Percentiles rank a stretch among this genome's conserved stretches.
These are phyloP conservation scores for Flammula alnicola DNA, from an alignment of 1,284 basidiomycete genomes.

Conservation along the genomic window DNA sequence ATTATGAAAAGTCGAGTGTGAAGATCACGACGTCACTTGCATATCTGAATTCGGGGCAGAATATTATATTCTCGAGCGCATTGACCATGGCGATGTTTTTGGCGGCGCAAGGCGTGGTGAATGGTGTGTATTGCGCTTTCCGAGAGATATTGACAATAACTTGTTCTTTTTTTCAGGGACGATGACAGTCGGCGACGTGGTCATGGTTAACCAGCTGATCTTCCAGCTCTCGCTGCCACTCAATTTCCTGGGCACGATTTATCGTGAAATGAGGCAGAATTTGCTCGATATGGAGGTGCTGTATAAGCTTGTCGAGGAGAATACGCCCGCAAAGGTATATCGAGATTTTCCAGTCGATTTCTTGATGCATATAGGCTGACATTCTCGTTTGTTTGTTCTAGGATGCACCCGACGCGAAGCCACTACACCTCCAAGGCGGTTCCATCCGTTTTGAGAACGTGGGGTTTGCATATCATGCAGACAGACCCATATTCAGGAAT, in stretches of 20 bases:
- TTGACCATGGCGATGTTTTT: conserved; percentile 96
- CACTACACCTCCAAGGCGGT: conserved; percentile 78
- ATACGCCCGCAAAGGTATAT: conserved; percentile 71
- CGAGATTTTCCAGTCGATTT: neutral
- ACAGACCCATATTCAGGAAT: conserved; percentile 88
- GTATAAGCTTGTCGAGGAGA: conserved; percentile 89
- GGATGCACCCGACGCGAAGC: conserved; percentile 73
- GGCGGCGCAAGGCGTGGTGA: conserved; percentile 92
- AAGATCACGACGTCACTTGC: conserved; percentile 96
- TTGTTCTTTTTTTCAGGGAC: conserved; percentile 83
- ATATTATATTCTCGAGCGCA: conserved; percentile 92
- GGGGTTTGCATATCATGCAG: conserved; percentile 88
- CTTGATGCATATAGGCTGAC: neutral
- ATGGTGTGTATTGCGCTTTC: conserved; percentile 69
- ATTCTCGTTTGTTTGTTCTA: too few relatives aligned
- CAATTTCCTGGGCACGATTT: conserved; percentile 97
- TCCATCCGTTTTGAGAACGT: conserved; percentile 95
- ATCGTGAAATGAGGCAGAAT: conserved; percentile 94
- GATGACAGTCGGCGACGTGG: conserved; percentile 97
- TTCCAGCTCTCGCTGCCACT: conserved; percentile 96
- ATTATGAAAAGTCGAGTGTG: conserved; percentile 91
- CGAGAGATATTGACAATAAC: too few relatives aligned
- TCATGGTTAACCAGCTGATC: conserved; percentile 99
- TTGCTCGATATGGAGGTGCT: conserved; percentile 96
- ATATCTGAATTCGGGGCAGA: conserved; percentile 95